Evolutionary conservation across 2,329 filamentous ascomycete species (phyloP), one percentile per base, ranked within the genome.

Genomic region (Pseudopithomyces maydicus): DNA sequence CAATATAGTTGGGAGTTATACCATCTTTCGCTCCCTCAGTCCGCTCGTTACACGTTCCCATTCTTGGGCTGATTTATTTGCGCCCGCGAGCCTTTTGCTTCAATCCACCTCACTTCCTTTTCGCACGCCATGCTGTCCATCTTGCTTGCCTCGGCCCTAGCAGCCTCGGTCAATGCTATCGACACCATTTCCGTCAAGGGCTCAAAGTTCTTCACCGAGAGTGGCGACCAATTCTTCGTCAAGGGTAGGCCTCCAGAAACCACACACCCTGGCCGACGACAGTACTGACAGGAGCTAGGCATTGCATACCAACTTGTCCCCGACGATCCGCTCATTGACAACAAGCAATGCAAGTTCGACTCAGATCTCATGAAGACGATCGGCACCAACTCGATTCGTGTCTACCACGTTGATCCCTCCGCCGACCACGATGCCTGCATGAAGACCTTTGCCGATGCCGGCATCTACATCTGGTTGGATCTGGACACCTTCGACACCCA

Each of bases 381-480:
- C 52, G 91, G 91, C 60, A 86, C 90, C 72, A 96, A 96, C 74
- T 84, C 89, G 29, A 92, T 96, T 69, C 90, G 92, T 55, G 90
- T 95, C 56, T 97, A 97, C 77, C 91, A 96, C 71, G 91, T 97
- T 59, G 88, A 96, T 67, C 79, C 90, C 1, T 74, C 77, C 2
- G 85, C 79, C 32, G 80, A 94, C 72, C 93, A 97, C 75, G 82
- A 85, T 56, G 88, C 83, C 19, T 97, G 92, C 79, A 96, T 97
- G 91, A 82, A 82, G 52, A 88, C 87, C 1, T 91, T 97, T 72
- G 87, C 85, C 12, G 86, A 92, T 66, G 89, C 87, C 41, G 90
- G 90, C 55, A 94, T 97, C 73, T 96, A 96, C 73, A 77, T 92
- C 52, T 88, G 94, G 72, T 84, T 96, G 48, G 92, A 97, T 75